Conservation (phyloP, 129 eudicot genomes). For the Arctium minus region DNA sequence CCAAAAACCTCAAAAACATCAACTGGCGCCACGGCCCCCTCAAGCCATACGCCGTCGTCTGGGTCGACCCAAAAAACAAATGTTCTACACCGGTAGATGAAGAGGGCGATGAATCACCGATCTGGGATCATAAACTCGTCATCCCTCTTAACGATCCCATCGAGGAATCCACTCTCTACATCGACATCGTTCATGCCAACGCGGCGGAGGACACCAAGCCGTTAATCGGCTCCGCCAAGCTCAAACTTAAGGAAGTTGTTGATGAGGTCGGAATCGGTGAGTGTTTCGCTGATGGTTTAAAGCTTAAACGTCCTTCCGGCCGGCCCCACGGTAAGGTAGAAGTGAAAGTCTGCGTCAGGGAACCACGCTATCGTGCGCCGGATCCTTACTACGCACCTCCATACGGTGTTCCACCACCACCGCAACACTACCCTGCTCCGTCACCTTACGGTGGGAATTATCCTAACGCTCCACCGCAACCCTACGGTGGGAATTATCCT, state of each 20-base stretch:
- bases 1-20: conserved; percentile 78
- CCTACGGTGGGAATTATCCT: conserved; percentile 38
- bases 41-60: conserved; percentile 81
- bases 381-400: conserved; percentile 57
- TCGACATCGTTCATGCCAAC: conserved; percentile 76
- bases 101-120: conserved; percentile 59
- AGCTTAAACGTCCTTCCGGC: conserved; percentile 87
- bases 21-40: conserved; percentile 86
- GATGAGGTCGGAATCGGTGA: conserved; percentile 57
- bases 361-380: conserved; percentile 54
- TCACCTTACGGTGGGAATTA: conserved; percentile 15
- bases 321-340: conserved; percentile 78
- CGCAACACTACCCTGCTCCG: conserved; percentile 17
- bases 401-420: conserved; percentile 50
- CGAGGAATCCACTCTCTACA: conserved; percentile 58
- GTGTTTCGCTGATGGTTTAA: conserved; percentile 23
- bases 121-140: conserved; percentile 59
- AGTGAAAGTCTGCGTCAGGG: conserved; percentile 40
- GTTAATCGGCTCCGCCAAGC: conserved; percentile 73
- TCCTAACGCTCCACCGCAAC: conserved; percentile 25
- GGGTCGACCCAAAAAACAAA: conserved; percentile 72
- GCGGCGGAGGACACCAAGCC: conserved; percentile 74
- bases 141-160: conserved; percentile 57
- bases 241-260: conserved; percentile 52
- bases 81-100: conserved; percentile 58